These are phyloP conservation scores for Phaseolus lunatus DNA, from an alignment of 306 rosid genomes.

Conservation along the genomic window DNA sequence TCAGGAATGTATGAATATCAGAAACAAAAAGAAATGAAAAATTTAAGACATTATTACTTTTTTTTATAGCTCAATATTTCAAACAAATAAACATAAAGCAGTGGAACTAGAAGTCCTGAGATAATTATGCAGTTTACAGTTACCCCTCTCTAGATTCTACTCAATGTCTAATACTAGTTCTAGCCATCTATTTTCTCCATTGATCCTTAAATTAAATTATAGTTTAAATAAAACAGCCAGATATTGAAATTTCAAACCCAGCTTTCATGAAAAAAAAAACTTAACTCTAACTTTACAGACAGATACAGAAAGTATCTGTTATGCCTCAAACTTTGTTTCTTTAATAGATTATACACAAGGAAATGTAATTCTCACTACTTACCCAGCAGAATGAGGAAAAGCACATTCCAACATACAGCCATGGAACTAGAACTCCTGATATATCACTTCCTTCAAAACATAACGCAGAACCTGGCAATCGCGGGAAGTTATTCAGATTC, in stretches of 20 bases:
- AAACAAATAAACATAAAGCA: conserved; percentile 25
- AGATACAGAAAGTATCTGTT: background rate
- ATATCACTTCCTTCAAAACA: conserved; percentile 86
- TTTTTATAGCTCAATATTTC: conserved; percentile 13
- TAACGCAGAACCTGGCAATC: conserved; percentile 86
- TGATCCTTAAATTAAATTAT: background rate
- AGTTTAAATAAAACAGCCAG: background rate
- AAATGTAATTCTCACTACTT: conserved; percentile 47
- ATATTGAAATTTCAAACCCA: background rate
- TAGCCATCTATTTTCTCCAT: conserved; percentile 13
- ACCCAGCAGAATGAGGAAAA: conserved; percentile 98
- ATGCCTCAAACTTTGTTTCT: conserved; percentile 5
- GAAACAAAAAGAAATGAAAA: conserved; percentile 40
- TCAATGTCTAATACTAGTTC: background rate
- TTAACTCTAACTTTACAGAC: background rate
- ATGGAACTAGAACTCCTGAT: conserved; percentile 93
- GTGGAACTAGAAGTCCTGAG: background rate
- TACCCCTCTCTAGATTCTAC: background rate
- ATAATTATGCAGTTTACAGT: background rate
- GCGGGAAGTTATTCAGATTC: conserved; percentile 90
- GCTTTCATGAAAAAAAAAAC: conserved; percentile 22
- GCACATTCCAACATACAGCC: conserved; percentile 98
- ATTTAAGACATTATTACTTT: conserved; percentile 5
- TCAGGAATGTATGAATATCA: conserved; percentile 25
- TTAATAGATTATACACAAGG: conserved; percentile 22